Conservation (phyloP, 2,329 filamentous ascomycete species). For the Blumeria hordei region DNA sequence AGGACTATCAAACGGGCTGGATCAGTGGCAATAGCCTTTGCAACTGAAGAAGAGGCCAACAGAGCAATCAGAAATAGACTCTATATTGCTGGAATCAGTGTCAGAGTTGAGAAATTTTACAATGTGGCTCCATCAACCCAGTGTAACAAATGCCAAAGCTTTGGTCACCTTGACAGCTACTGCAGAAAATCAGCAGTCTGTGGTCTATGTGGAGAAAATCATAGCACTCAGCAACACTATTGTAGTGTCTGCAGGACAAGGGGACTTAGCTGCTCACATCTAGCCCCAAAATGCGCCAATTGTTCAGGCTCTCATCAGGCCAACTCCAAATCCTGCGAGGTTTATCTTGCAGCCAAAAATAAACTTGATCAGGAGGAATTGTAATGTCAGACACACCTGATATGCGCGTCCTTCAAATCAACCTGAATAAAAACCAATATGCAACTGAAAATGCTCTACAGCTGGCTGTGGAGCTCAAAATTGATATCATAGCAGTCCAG, state of each 20-base stretch:
- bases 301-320: neutral
- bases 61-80: neutral
- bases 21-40: neutral
- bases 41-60: neutral
- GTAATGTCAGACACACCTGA: neutral
- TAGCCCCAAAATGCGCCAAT: neutral
- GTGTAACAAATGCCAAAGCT: constrained; percentile 1
- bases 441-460: neutral
- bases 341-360: neutral
- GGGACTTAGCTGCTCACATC: neutral
- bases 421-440: neutral
- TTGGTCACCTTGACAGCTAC: neutral
- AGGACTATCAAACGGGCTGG: neutral
- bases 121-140: neutral
- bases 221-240: neutral
- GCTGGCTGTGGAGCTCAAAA: neutral
- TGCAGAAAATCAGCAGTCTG: neutral
- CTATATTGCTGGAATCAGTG: constrained; percentile 1
- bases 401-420: neutral
- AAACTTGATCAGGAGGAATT: neutral
- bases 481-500: neutral
- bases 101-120: neutral
- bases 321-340: neutral
- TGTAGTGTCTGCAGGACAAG: neutral
- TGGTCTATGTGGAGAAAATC: neutral